phyloP scores from a whole-genome alignment of 352 stramenopile species.

The Phytophthora megakarya region DNA sequence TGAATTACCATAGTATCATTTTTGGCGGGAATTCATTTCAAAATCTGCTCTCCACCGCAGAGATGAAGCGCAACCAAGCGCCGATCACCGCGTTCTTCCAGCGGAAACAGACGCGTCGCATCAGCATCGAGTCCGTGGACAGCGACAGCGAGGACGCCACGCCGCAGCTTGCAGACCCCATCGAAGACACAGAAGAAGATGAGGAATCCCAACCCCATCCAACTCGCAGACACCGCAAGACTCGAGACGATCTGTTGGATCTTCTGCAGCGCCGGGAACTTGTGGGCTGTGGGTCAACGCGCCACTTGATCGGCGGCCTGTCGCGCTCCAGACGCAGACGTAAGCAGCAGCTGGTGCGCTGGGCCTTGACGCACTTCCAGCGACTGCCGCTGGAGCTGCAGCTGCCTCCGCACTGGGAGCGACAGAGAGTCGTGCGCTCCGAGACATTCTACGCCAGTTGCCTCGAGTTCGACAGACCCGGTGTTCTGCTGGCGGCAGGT shows the following conservation, averaged over 20 bases:
- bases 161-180: not conserved
- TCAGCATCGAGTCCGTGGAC: slow-evolving; percentile 25
- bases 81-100: slow-evolving; percentile 78
- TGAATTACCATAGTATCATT: no score
- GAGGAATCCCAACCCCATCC: not conserved
- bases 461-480: slow-evolving; percentile 70
- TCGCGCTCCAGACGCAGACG: slow-evolving; percentile 29
- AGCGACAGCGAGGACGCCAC: slow-evolving; percentile 15
- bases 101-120: slow-evolving; percentile 43
- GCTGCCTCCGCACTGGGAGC: slow-evolving; percentile 50
- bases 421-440: slow-evolving; percentile 35
- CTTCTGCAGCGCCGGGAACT: slow-evolving; percentile 55
- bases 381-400: slow-evolving; percentile 48
- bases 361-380: slow-evolving; percentile 57
- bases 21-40: slow-evolving; percentile 24
- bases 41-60: not conserved
- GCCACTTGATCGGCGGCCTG: slow-evolving; percentile 2
- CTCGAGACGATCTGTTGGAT: slow-evolving; percentile 35
- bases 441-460: slow-evolving; percentile 64
- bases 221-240: slow-evolving; percentile 6
- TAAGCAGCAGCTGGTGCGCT: slow-evolving; percentile 61
- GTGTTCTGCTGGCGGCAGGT: slow-evolving; percentile 64
- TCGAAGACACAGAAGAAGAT: slow-evolving; percentile 5
- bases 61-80: slow-evolving; percentile 34
- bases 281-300: slow-evolving; percentile 22